phyloP scores from a whole-genome alignment of 768 basidiomycete species.

The Tricholoma terreum region DNA sequence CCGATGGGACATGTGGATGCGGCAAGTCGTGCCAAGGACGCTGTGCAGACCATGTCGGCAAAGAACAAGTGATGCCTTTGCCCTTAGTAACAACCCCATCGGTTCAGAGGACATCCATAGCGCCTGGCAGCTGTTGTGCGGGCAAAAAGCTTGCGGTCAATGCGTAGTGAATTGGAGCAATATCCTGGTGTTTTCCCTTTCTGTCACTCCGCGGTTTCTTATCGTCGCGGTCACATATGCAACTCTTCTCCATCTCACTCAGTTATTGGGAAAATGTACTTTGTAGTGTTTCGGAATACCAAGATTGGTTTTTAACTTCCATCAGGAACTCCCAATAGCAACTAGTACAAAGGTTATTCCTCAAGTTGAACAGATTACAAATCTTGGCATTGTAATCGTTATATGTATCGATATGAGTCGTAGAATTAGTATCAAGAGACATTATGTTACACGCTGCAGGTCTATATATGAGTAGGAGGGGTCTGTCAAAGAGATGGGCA shows the following conservation, averaged over 20 bases:
- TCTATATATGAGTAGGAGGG: background rate
- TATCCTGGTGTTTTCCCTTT: background rate
- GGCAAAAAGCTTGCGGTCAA: slow-evolving; percentile 10
- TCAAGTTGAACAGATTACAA: background rate
- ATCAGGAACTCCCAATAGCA: background rate
- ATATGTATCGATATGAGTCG: background rate
- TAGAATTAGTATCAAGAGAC: background rate
- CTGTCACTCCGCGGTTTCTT: background rate
- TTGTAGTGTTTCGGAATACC: too few species aligned
- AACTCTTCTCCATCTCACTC: too few species aligned
- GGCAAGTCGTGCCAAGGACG: slow-evolving; percentile 55
- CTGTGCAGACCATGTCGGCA: slow-evolving; percentile 34
- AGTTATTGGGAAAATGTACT: too few species aligned
- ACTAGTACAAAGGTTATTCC: background rate
- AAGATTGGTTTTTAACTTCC: background rate
- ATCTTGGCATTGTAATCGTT: background rate
- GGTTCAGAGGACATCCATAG: background rate
- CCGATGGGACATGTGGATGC: slow-evolving; percentile 52
- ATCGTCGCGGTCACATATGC: too few species aligned
- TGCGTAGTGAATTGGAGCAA: background rate
- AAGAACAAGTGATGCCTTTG: background rate
- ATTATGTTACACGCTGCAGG: background rate
- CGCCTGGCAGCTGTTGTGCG: slow-evolving; percentile 29
- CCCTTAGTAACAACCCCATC: background rate
- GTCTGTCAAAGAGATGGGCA: slow-evolving; percentile 13